phyloP scores from a whole-genome alignment of 2,329 filamentous ascomycete genomes.

The Microsporum ferrugineum region DNA sequence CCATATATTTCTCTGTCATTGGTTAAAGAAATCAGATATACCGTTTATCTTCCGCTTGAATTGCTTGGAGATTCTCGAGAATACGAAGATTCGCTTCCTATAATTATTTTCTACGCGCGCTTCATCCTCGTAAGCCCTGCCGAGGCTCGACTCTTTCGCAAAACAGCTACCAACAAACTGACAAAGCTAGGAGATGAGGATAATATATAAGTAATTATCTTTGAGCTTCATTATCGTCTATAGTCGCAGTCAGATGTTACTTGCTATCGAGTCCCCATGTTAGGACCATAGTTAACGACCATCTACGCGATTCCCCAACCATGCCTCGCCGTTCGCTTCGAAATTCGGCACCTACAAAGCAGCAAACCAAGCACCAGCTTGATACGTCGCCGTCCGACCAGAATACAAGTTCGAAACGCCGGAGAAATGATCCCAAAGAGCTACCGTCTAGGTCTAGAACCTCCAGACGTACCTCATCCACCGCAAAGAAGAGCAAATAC shows the following conservation, averaged over 20 bases:
- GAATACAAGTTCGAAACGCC: conserved; percentile 12
- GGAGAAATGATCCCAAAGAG: background rate
- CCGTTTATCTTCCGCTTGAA: background rate
- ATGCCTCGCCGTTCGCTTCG: conserved; percentile 12
- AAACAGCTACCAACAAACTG: background rate
- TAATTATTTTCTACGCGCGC: background rate
- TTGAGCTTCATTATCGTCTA: background rate
- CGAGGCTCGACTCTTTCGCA: background rate
- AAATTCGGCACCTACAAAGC: background rate
- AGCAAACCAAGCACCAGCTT: background rate
- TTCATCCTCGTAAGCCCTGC: background rate
- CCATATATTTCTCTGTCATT: background rate
- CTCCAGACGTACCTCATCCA: conserved; percentile 17
- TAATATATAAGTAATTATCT: background rate
- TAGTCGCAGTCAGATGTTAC: background rate
- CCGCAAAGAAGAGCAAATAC: conserved; percentile 42
- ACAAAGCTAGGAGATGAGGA: background rate
- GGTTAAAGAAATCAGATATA: background rate
- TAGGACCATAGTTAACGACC: background rate
- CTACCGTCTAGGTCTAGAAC: conserved; percentile 26
- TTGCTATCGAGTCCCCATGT: background rate
- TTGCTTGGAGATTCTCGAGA: background rate
- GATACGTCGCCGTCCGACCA: conserved; percentile 11
- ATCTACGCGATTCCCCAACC: background rate
- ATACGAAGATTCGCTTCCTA: background rate